Evolutionary conservation across 202 grass and related monocot species (phyloP), one percentile per base, ranked within the genome.

Genomic region (Zoysia matrella): DNA sequence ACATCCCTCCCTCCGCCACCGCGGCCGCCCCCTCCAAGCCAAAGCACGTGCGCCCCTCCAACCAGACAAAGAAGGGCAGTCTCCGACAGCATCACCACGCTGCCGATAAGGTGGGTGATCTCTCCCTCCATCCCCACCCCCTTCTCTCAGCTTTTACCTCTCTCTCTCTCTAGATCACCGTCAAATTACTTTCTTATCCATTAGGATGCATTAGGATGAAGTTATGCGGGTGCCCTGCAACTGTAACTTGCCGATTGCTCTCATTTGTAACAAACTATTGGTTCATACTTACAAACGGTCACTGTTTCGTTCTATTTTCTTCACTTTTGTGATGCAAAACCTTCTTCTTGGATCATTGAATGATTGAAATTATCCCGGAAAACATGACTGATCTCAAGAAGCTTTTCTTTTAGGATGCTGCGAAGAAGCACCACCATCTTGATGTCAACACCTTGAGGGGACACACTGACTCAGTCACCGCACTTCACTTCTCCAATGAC

Each of bases 361-460:
- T 36, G 30, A 36, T 36, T 36, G 30, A 36, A 36, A 36, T 36
- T 36, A 36, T 36, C 30, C 30, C 30, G 30, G 30, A 36, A 36
- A 1, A 36, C 30, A 36, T 36, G 30, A 36, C 30, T 36, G 30
- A 36, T 36, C 30, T 36, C 30, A 36, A 36, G 30, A 36, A 36
- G 30, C 30, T 36, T 36, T 36, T 36, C 30, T 36, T 36, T 36
- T 36, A 36, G 30, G 30, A 36, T 36, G 30, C 30, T 36, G 30
- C 30, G 30, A 36, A 36, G 30, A 36, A 95, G 71, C 96, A 99
- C 77, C 96, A 99, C 80, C 89, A 78, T 73, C 93, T 99, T 47
- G 93, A 92, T 82, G 39, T 99, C 62, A 99, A 96, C 78, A 94
- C 96, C 61, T 77, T 99, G 14, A 96, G 92, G 81, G 96, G 96